Evolutionary conservation across 164 flowering plant genomes (phyloP), one percentile per base, ranked within the genome.

Genomic region (Umbellularia californica): DNA sequence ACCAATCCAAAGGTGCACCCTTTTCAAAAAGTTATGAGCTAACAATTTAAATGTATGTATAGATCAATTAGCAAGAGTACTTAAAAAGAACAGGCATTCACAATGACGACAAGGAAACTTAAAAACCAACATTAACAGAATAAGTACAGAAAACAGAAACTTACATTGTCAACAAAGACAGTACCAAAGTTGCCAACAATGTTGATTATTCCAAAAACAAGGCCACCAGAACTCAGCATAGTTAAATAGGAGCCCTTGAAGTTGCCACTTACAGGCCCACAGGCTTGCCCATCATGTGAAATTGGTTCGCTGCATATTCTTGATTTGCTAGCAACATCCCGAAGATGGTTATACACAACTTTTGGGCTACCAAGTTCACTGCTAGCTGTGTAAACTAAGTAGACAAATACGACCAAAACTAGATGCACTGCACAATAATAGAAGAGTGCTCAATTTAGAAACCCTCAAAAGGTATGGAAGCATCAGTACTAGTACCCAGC

Each of bases 141-240:
- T 11, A 41, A 7, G 9, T 41, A 41, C 47, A 41, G 47, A 41
- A 41, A 41, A 41, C 35, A 55, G 19, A 69, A 64, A 76, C 91
- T 83, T 83, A 91, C 97, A 80, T 92, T 95, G 78, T 95, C 99
- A 50, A 95, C 99, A 77, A 95, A 95, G 76, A 95, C 99, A 50
- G 99, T 95, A 25, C 99, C 99, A 68, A 93, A 95, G 80, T 95
- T 95, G 60, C 99, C 99, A 62, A 92, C 89, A 50, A 95, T 93
- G 85, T 93, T 95, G 82, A 93, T 93, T 28, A 92, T 87, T 70
- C 97, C 97, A 67, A 93, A 95, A 73, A 95, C 87, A 51, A 93
- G 86, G 47, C 98, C 98, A 2, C 98, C 97, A 0, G 97, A 90
- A 65, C 98, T 95, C 78, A 95, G 79, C 97, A 93, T 95, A 35